Evolutionary conservation across 192 early-diverging fungal species (phyloP).

Genomic region (Backusella westeae): DNA sequence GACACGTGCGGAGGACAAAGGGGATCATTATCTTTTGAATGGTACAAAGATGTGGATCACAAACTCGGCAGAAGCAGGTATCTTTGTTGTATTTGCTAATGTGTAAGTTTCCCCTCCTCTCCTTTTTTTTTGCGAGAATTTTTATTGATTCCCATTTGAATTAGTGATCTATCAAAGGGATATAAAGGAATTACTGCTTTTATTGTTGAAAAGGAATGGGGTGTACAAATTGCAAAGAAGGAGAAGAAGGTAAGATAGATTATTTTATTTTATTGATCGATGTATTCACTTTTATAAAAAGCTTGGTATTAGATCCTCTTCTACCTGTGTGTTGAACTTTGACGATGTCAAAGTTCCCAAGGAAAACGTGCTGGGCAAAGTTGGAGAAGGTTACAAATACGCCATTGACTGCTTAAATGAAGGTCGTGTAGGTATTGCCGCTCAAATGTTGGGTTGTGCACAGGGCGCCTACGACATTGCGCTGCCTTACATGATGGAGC

Average conservation of each 20-base stretch:
- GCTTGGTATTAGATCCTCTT: slow-evolving; percentile 92
- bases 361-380: slow-evolving; percentile 80
- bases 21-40: slow-evolving; percentile 88
- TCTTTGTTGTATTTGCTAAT: slow-evolving; percentile 52
- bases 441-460: slow-evolving; percentile 94
- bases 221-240: slow-evolving; percentile 93
- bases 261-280: neutral
- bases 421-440: slow-evolving; percentile 95
- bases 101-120: slow-evolving; percentile 7
- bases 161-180: neutral
- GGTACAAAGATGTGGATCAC: slow-evolving; percentile 92
- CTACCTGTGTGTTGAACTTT: slow-evolving; percentile 90
- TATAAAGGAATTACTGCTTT: neutral
- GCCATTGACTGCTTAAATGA: slow-evolving; percentile 97
- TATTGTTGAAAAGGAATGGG: slow-evolving; percentile 64
- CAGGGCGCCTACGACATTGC: slow-evolving; percentile 88
- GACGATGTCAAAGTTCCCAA: slow-evolving; percentile 84
- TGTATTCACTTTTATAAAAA: neutral
- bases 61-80: slow-evolving; percentile 90
- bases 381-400: slow-evolving; percentile 95
- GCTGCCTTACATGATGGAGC: slow-evolving; percentile 85
- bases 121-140: neutral
- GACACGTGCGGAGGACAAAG: slow-evolving; percentile 74
- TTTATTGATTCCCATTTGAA: neutral
- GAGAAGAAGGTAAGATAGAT: slow-evolving; percentile 72